Conservation (phyloP, 208 protist species). For the Acanthamoeba healyi region DNA sequence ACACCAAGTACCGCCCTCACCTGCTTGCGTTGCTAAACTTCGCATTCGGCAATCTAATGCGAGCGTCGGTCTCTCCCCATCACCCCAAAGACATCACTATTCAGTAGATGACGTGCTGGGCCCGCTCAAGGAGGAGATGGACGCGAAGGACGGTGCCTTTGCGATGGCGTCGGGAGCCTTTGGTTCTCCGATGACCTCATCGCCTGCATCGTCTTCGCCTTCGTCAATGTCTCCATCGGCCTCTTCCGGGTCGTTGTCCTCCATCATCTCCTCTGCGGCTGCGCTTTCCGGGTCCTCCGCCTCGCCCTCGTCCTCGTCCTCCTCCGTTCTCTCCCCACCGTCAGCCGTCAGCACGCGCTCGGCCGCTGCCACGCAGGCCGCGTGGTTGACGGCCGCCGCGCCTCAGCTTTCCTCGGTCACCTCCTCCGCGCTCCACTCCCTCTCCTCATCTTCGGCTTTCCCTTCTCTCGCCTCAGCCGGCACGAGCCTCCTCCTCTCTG, state of each 20-base stretch:
- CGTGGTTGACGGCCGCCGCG: not conserved
- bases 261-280: not conserved
- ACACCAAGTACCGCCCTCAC: conserved; percentile 25
- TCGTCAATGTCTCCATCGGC: not conserved
- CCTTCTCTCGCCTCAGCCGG: not conserved
- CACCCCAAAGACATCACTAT: conserved; percentile 12
- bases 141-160: not conserved
- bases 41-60: too few species aligned
- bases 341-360: not conserved
- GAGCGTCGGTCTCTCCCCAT: too few species aligned
- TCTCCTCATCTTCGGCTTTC: conserved; percentile 5
- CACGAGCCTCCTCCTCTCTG: conserved; percentile 18
- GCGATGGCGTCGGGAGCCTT: not conserved
- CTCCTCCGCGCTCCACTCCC: not conserved
- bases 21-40: too few species aligned
- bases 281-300: not conserved
- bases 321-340: not conserved
- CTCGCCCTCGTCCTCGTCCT: not conserved
- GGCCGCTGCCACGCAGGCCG: not conserved
- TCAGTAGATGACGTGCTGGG: conserved; percentile 42
- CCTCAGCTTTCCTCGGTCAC: not conserved
- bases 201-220: not conserved
- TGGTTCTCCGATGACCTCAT: not conserved
- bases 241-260: not conserved
- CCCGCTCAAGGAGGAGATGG: not conserved